Evolutionary conservation across 2,329 filamentous ascomycete species (phyloP).

Genomic region (Botrytis fragariae): DNA sequence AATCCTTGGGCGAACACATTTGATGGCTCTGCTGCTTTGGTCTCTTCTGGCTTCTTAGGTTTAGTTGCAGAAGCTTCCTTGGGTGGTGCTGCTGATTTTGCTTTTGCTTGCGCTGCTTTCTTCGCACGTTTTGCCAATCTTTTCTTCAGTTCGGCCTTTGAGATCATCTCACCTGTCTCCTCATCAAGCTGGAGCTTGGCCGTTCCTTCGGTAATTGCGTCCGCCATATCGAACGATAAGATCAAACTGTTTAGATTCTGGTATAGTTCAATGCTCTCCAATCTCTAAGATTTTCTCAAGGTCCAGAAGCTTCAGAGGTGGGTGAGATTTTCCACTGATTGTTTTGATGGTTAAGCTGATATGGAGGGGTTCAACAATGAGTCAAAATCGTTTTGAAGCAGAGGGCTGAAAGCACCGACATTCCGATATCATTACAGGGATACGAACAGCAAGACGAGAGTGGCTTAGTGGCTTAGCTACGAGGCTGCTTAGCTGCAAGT

Average conservation of each 20-base stretch:
- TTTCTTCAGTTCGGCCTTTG: slow-evolving; percentile 63
- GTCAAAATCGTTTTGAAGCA: not conserved
- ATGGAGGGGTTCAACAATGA: slow-evolving; percentile 8
- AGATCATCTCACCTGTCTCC: slow-evolving; percentile 64
- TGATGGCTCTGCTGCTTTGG: slow-evolving; percentile 35
- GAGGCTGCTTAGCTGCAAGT: not conserved
- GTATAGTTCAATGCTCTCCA: not conserved
- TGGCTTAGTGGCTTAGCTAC: not conserved
- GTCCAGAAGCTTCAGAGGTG: not conserved
- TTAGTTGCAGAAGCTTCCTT: slow-evolving; percentile 36
- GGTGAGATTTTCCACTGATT: not conserved
- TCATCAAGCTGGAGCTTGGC: slow-evolving; percentile 62
- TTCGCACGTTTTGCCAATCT: slow-evolving; percentile 56
- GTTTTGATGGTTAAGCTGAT: not conserved
- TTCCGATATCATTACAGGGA: not conserved
- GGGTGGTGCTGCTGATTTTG: slow-evolving; percentile 46
- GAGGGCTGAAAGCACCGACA: slow-evolving; percentile 5
- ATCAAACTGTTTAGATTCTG: not conserved
- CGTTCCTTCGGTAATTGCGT: slow-evolving; percentile 44
- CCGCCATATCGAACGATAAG: slow-evolving; percentile 43
- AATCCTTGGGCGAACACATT: slow-evolving; percentile 79
- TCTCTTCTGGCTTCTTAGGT: slow-evolving; percentile 33
- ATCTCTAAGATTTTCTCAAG: not conserved
- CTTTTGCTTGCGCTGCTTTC: slow-evolving; percentile 53
- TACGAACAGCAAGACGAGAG: not conserved